phyloP scores from a whole-genome alignment of 176 grass and related monocot genomes.

The Carex cristatella region DNA sequence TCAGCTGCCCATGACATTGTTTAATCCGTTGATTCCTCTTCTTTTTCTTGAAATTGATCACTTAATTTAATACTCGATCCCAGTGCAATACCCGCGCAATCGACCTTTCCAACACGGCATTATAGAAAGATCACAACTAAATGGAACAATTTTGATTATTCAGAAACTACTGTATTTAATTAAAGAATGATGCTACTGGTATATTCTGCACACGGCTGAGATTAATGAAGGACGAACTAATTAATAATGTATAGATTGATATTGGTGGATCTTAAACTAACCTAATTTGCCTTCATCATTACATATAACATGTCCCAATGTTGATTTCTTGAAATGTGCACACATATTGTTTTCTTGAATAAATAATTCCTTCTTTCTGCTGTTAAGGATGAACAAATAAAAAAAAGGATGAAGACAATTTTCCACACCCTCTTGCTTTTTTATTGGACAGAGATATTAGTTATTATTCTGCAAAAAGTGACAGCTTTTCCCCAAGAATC shows the following conservation, averaged over 20 bases:
- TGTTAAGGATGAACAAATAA: not conserved
- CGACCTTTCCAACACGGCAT: not conserved
- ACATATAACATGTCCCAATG: not conserved
- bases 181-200: constrained; percentile 1
- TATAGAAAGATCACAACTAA: not conserved
- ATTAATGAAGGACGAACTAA: not conserved
- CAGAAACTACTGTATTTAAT: not conserved
- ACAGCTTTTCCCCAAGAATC: not conserved
- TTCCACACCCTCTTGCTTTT: not conserved
- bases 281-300: not conserved
- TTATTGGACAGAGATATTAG: not conserved
- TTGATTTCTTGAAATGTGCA: not conserved
- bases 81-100: no score
- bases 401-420: not conserved
- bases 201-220: not conserved
- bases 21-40: not conserved
- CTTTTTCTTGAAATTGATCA: not conserved
- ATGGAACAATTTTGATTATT: not conserved
- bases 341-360: not conserved
- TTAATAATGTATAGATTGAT: not conserved
- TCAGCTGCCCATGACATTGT: not conserved
- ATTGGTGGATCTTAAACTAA: not conserved
- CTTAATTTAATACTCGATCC: not conserved
- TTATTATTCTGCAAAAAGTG: not conserved
- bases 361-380: not conserved